Evolutionary conservation across 164 flowering plant species (phyloP).

Genomic region (Litsea cubeba): DNA sequence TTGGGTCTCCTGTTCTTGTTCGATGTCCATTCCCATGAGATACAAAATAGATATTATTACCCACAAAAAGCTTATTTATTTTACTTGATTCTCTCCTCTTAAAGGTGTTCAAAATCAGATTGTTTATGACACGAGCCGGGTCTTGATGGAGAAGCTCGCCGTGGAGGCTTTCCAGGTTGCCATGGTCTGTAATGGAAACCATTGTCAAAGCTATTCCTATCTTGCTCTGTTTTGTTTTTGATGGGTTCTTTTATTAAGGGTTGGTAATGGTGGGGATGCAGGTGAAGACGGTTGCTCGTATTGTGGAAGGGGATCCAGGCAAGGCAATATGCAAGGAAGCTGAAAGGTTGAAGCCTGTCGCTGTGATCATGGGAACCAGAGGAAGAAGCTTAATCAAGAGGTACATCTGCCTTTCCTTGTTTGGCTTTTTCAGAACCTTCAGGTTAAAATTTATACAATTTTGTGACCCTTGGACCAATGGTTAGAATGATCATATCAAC

Average conservation of each 20-base stretch:
- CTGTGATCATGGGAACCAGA: constrained; percentile 87
- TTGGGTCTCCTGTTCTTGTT: background rate
- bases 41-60: background rate
- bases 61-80: too few relatives aligned
- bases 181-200: constrained; percentile 45
- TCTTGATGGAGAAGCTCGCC: constrained; percentile 69
- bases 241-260: background rate
- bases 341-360: constrained; percentile 73
- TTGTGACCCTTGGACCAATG: too few relatives aligned
- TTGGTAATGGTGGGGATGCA: constrained; percentile 10
- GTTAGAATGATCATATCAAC: too few relatives aligned
- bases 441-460: too few relatives aligned
- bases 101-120: constrained; percentile 56
- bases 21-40: background rate
- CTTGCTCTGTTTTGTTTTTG: too few relatives aligned
- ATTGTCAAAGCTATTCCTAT: background rate
- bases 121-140: constrained; percentile 51
- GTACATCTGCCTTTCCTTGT: constrained; percentile 18
- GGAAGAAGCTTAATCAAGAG: constrained; percentile 73
- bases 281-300: constrained; percentile 67
- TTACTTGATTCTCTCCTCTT: background rate
- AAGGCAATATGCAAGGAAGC: constrained; percentile 88
- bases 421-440: background rate
- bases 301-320: constrained; percentile 85
- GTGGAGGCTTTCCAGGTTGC: constrained; percentile 77